These are phyloP conservation scores for Agarophyton chilense DNA, from an alignment of 23 red algal genomes.

Conservation along the genomic window DNA sequence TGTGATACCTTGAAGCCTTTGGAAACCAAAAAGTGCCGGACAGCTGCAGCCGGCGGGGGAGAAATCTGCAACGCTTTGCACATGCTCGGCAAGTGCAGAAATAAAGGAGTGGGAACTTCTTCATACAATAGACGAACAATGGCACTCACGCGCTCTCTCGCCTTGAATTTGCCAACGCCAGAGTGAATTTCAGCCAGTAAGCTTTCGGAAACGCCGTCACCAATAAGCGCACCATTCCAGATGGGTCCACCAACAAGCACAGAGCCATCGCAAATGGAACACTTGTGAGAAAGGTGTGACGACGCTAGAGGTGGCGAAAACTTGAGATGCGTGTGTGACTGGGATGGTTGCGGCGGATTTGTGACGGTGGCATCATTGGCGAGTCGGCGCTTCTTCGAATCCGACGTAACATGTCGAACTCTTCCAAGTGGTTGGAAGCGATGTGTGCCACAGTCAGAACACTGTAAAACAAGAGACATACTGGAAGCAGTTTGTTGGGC, in stretches of 20 bases:
- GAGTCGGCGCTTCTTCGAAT: slow-evolving; percentile 40
- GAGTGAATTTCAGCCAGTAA: slow-evolving; percentile 46
- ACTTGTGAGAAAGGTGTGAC: slow-evolving; percentile 18
- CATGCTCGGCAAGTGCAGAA: slow-evolving; percentile 78
- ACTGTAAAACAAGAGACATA: slow-evolving; percentile 75
- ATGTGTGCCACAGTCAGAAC: slow-evolving; percentile 77
- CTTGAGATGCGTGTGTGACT: slow-evolving; percentile 19
- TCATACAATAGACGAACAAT: slow-evolving; percentile 76
- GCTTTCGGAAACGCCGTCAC: slow-evolving; percentile 55
- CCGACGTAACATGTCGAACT: not conserved
- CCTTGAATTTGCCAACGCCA: slow-evolving; percentile 59
- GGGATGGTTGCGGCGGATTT: not conserved
- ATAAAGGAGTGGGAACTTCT: slow-evolving; percentile 80
- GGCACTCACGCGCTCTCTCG: slow-evolving; percentile 73
- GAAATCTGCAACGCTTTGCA: slow-evolving; percentile 65
- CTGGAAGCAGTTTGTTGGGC: slow-evolving; percentile 55
- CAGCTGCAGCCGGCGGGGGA: slow-evolving; percentile 63
- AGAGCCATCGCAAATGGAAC: slow-evolving; percentile 51
- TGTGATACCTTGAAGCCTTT: slow-evolving; percentile 82
- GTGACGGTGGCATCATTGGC: not conserved
- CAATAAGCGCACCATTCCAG: slow-evolving; percentile 76
- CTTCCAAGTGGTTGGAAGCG: slow-evolving; percentile 78
- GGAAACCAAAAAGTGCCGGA: slow-evolving; percentile 37
- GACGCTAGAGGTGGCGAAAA: slow-evolving; percentile 13
- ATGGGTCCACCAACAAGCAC: slow-evolving; percentile 83